phyloP scores from a whole-genome alignment of 192 early-diverging fungal genomes.

The Diversispora epigaea region DNA sequence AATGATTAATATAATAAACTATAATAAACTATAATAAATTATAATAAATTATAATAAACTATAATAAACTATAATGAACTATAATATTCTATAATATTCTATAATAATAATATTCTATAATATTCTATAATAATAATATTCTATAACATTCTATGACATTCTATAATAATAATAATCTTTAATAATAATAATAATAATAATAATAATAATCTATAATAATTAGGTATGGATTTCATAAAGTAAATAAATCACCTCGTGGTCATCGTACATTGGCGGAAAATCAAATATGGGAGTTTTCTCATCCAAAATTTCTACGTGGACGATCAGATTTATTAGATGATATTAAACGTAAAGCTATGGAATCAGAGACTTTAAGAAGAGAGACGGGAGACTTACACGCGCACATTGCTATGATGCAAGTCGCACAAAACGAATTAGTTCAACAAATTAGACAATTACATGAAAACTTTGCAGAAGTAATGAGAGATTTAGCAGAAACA shows the following conservation, averaged over 20 bases:
- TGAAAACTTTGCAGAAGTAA: conserved; percentile 69
- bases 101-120: too few relatives aligned
- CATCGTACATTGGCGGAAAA: conserved; percentile 83
- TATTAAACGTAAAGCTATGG: conserved; percentile 90
- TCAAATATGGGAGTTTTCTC: conserved; percentile 91
- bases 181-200: too few relatives aligned
- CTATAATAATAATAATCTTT: too few relatives aligned
- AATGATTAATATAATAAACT: too few relatives aligned
- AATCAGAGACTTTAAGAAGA: conserved; percentile 69
- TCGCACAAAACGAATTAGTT: conserved; percentile 70
- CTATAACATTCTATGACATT: too few relatives aligned
- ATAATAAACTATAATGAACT: too few relatives aligned
- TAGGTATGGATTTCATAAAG: conserved; percentile 87
- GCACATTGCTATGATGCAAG: conserved; percentile 76
- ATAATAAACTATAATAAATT: too few relatives aligned
- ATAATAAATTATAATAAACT: too few relatives aligned
- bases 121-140: too few relatives aligned
- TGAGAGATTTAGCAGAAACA: conserved; percentile 71
- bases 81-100: too few relatives aligned
- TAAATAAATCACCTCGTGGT: conserved; percentile 86
- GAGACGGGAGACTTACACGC: conserved; percentile 75
- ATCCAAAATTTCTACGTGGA: conserved; percentile 77
- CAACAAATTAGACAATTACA: conserved; percentile 74
- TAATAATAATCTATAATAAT: not conserved
- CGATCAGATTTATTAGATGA: conserved; percentile 80